Conservation (phyloP, 1,284 basidiomycete genomes). For the Rhodotorula glutinis region DNA sequence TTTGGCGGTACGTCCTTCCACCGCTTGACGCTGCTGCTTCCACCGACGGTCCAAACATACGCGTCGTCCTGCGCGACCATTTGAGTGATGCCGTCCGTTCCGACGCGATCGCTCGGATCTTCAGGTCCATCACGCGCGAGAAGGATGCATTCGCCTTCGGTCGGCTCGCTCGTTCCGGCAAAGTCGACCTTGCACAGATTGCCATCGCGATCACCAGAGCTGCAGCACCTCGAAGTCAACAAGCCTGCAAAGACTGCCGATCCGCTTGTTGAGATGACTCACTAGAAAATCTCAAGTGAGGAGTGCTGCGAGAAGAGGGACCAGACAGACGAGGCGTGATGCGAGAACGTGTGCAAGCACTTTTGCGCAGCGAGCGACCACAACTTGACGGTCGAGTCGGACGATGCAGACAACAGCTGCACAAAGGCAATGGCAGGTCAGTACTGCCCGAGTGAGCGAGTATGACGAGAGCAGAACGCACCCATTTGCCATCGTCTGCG, state of each 20-base stretch:
- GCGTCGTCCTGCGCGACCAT: slow-evolving; percentile 81
- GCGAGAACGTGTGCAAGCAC: slow-evolving; percentile 91
- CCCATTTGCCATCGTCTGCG: slow-evolving; percentile 72
- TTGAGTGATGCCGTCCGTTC: slow-evolving; percentile 66
- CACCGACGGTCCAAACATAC: slow-evolving; percentile 85
- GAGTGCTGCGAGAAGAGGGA: slow-evolving; percentile 83
- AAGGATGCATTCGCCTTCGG: slow-evolving; percentile 81
- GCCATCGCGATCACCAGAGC: slow-evolving; percentile 90
- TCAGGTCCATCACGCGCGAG: slow-evolving; percentile 65
- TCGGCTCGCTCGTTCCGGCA: slow-evolving; percentile 68
- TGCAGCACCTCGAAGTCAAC: slow-evolving; percentile 68
- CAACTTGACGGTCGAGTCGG: slow-evolving; percentile 70
- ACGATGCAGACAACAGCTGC: slow-evolving; percentile 85
- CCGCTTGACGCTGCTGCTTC: slow-evolving; percentile 71
- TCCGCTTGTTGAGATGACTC: too few species aligned
- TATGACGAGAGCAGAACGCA: slow-evolving; percentile 54
- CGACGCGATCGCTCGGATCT: slow-evolving; percentile 45
- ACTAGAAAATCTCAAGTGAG: slow-evolving; percentile 82
- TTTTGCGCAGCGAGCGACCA: slow-evolving; percentile 89
- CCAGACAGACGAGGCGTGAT: slow-evolving; percentile 89
- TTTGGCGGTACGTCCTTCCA: slow-evolving; percentile 62
- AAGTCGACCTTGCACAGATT: slow-evolving; percentile 86
- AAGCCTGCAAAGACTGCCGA: too few species aligned
- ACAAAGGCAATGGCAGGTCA: background rate
- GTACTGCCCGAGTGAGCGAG: background rate